phyloP scores from a whole-genome alignment of 1,139 yeast genomes.

The Suhomyces bolitotheri region DNA sequence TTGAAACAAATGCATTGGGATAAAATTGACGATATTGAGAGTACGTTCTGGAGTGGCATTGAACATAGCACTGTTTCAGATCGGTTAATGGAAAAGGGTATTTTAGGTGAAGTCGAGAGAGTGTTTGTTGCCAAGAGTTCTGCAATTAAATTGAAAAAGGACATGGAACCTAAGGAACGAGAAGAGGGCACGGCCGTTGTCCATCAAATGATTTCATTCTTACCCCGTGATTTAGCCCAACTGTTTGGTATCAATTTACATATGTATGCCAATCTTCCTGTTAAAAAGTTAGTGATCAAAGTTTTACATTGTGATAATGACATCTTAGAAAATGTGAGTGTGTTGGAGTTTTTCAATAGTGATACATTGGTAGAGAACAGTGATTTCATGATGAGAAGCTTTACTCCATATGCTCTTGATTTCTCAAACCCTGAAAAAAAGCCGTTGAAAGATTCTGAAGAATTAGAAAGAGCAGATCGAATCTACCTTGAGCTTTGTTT shows the following conservation, averaged over 20 bases:
- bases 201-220: slow-evolving; percentile 52
- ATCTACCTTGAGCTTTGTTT: slow-evolving; percentile 75
- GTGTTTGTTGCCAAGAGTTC: slow-evolving; percentile 70
- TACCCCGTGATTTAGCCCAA: slow-evolving; percentile 76
- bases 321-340: slow-evolving; percentile 64
- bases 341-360: slow-evolving; percentile 77
- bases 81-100: slow-evolving; percentile 65
- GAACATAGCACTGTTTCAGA: slow-evolving; percentile 51
- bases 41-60: slow-evolving; percentile 79
- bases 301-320: slow-evolving; percentile 74
- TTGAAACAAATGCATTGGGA: slow-evolving; percentile 97
- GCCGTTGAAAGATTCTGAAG: slow-evolving; percentile 60
- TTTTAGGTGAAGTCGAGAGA: slow-evolving; percentile 73
- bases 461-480: slow-evolving; percentile 78
- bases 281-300: slow-evolving; percentile 61
- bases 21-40: slow-evolving; percentile 64
- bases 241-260: slow-evolving; percentile 93
- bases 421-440: slow-evolving; percentile 35
- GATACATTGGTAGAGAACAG: slow-evolving; percentile 76
- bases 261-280: slow-evolving; percentile 64
- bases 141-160: slow-evolving; percentile 42
- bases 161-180: slow-evolving; percentile 26
- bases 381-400: slow-evolving; percentile 59
- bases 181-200: slow-evolving; percentile 29
- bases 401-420: slow-evolving; percentile 70